Evolutionary conservation across 257 asterid genomes (phyloP).

Genomic region (Solanum sitiens): DNA sequence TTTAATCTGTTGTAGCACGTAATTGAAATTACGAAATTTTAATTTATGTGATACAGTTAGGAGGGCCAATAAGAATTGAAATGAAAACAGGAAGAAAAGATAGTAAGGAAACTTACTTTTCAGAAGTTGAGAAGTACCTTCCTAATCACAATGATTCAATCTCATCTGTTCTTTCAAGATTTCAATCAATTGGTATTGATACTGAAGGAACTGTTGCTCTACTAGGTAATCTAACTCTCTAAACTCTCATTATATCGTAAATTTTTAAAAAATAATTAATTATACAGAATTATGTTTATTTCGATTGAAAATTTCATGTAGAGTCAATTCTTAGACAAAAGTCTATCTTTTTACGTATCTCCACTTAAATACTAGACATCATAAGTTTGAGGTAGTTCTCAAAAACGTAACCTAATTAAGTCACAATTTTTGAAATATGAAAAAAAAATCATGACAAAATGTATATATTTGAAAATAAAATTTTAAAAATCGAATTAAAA

Average conservation of each 20-base stretch:
- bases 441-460: too few species aligned
- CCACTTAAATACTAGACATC: background rate
- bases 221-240: slow-evolving; percentile 26
- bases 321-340: too few species aligned
- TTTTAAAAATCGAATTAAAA: too few species aligned
- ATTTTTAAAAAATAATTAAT: too few species aligned
- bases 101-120: slow-evolving; percentile 34
- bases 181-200: slow-evolving; percentile 50
- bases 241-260: background rate
- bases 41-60: slow-evolving; percentile 22
- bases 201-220: slow-evolving; percentile 66
- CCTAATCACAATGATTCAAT: slow-evolving; percentile 67
- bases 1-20: background rate
- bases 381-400: too few species aligned
- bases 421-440: background rate
- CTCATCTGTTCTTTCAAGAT: slow-evolving; percentile 41
- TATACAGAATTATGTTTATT: background rate
- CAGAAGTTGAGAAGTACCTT: slow-evolving; percentile 31
- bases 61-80: slow-evolving; percentile 41
- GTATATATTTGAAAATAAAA: too few species aligned
- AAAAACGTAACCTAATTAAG: background rate
- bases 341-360: background rate
- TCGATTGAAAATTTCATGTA: background rate
- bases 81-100: slow-evolving; percentile 79
- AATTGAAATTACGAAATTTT: background rate